These are phyloP conservation scores for Globisporangium cederbergense DNA, from an alignment of 352 stramenopile species.

Conservation along the genomic window DNA sequence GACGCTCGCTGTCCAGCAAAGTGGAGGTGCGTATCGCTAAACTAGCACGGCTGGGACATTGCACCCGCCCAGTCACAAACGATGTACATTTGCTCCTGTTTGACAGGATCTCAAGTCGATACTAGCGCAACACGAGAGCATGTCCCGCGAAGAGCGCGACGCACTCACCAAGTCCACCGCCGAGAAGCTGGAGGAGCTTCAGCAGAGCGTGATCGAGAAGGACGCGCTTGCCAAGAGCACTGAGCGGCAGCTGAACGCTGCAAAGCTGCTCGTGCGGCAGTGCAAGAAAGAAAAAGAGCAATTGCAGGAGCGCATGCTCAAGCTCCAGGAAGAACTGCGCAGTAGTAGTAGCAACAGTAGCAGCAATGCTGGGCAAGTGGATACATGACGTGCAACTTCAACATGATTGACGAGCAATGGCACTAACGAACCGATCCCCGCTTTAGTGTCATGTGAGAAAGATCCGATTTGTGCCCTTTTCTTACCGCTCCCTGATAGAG, in stretches of 20 bases:
- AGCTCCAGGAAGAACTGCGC: constrained; percentile 28
- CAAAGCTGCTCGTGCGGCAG: constrained; percentile 63
- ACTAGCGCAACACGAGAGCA: constrained; percentile 31
- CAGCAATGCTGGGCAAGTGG: neutral
- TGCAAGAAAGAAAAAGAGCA: constrained; percentile 73
- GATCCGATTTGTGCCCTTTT: neutral
- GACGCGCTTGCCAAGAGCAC: constrained; percentile 42
- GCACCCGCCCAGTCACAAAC: neutral
- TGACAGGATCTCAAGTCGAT: constrained; percentile 41
- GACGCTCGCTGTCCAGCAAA: constrained; percentile 9
- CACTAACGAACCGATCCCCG: neutral
- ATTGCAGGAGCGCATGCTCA: constrained; percentile 37
- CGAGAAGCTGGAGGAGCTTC: constrained; percentile 32
- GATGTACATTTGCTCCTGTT: neutral
- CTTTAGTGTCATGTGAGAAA: neutral
- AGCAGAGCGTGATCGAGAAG: constrained; percentile 41
- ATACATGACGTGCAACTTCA: constrained; percentile 6
- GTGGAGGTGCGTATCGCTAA: constrained; percentile 18
- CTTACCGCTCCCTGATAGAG: neutral
- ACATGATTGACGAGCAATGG: neutral
- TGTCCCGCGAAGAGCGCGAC: constrained; percentile 37
- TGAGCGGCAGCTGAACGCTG: constrained; percentile 61
- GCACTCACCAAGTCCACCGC: constrained; percentile 19
- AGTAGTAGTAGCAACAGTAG: neutral
- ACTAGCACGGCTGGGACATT: neutral